Percentiles rank a stretch among this genome's conserved stretches.
phyloP scores from a whole-genome alignment of 2,329 filamentous ascomycete genomes.

The Cadophora sp. region DNA sequence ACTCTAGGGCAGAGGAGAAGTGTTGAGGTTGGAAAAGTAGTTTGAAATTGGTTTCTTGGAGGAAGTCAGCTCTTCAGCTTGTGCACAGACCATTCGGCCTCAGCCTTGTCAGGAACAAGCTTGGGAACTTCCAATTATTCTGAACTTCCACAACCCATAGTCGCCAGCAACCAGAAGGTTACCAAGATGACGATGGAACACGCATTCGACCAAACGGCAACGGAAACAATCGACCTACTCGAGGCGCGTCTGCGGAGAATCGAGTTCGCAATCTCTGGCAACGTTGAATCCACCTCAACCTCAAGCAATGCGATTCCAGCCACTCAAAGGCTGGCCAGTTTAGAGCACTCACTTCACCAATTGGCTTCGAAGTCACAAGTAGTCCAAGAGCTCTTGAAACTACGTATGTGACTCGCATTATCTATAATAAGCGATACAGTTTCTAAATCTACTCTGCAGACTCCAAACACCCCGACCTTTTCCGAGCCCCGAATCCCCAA shows the following conservation, averaged over 20 bases:
- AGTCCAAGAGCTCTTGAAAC: constrained; percentile 42
- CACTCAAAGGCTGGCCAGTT: constrained; percentile 28
- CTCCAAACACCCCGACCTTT: constrained; percentile 44
- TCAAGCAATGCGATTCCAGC: constrained; percentile 20
- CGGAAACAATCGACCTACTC: constrained; percentile 43
- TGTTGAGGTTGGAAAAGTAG: neutral
- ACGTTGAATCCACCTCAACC: constrained; percentile 3
- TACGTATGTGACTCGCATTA: constrained; percentile 36
- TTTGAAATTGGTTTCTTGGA: neutral
- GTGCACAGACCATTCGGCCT: constrained; percentile 9
- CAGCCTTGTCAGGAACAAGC: neutral
- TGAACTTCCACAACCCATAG: neutral
- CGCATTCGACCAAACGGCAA: constrained; percentile 42
- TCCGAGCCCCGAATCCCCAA: constrained; percentile 39
- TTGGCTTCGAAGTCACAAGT: constrained; percentile 42
- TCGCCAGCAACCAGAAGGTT: neutral
- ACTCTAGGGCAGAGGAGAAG: neutral
- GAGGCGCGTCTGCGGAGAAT: constrained; percentile 41
- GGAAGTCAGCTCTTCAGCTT: constrained; percentile 2
- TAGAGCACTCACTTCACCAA: constrained; percentile 38
- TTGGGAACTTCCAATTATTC: neutral
- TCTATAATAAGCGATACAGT: constrained; percentile 9
- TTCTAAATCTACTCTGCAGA: constrained; percentile 29
- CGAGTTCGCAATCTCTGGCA: constrained; percentile 41
- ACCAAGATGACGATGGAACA: constrained; percentile 35